Conservation (phyloP, 768 basidiomycete species). For the Lanmaoa pseudosensibilis region DNA sequence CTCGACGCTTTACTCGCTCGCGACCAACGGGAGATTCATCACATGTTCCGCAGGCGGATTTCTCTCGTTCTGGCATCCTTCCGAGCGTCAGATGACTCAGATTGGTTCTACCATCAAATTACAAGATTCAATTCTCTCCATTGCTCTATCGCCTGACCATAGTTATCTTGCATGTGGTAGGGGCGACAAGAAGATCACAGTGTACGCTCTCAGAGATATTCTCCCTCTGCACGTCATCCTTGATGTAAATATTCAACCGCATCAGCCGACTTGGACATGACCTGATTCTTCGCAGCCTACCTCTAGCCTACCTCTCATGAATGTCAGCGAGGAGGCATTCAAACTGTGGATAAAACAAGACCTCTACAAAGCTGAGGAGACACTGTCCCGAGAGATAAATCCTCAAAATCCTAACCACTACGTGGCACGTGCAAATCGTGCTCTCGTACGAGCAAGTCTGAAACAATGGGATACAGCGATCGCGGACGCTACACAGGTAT, state of each 20-base stretch:
- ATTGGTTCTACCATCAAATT: not conserved
- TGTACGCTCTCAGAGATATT: not conserved
- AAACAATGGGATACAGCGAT: not conserved
- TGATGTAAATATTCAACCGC: slow-evolving; percentile 2
- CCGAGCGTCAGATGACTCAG: not conserved
- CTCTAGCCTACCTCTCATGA: slow-evolving; percentile 4
- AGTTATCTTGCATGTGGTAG: not conserved
- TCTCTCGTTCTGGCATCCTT: not conserved
- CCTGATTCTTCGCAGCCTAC: not conserved
- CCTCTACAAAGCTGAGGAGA: too few species aligned
- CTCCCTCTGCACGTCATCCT: not conserved
- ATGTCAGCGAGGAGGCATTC: not conserved
- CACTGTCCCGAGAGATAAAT: not conserved
- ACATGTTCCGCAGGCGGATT: not conserved
- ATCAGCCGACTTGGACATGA: not conserved
- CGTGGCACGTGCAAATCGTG: not conserved
- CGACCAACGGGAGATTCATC: not conserved
- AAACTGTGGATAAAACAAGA: slow-evolving; percentile 5
- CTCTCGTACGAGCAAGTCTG: not conserved
- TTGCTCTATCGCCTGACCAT: not conserved
- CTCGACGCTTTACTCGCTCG: not conserved
- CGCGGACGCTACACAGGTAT: not conserved
- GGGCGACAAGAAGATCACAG: not conserved
- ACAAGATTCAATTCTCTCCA: not conserved
- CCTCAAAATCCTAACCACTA: not conserved